These are phyloP conservation scores for bread wheat (Triticum aestivum) DNA, from an alignment of 176 grass and related monocot species.

Conservation along the genomic window DNA sequence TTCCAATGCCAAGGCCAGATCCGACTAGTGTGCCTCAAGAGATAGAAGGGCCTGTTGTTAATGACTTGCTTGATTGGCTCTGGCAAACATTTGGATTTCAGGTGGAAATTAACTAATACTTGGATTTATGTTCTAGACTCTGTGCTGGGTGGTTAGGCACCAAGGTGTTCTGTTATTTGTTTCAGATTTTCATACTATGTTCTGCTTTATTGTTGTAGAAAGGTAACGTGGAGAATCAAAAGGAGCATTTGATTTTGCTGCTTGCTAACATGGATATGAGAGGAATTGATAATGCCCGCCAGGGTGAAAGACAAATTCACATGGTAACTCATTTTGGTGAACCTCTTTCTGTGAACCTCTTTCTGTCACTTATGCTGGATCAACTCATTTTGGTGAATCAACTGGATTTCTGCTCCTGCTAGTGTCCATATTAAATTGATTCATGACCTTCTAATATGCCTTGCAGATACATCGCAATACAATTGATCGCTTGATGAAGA, in stretches of 20 bases:
- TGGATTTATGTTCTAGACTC: background rate
- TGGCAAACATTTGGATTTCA: slow-evolving; percentile 87
- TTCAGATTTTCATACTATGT: slow-evolving; percentile 22
- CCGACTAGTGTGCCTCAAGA: slow-evolving; percentile 1
- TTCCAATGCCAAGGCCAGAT: slow-evolving; percentile 51
- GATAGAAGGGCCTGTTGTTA: background rate
- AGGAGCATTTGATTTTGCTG: slow-evolving; percentile 97
- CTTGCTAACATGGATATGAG: slow-evolving; percentile 90
- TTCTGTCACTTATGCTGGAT: slow-evolving; percentile 11
- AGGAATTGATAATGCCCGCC: background rate
- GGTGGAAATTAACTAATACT: slow-evolving; percentile 43
- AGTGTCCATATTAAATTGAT: background rate
- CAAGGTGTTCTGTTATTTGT: background rate
- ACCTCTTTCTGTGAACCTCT: slow-evolving; percentile 5
- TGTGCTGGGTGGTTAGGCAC: background rate
- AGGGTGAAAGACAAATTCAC: slow-evolving; percentile 13
- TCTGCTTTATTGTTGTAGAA: slow-evolving; percentile 55
- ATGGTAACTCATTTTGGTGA: too few relatives aligned
- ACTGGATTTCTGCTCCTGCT: background rate
- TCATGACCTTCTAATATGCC: slow-evolving; percentile 13
- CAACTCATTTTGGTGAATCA: background rate
- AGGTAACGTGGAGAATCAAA: slow-evolving; percentile 96
- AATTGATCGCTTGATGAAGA: slow-evolving; percentile 40
- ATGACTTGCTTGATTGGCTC: slow-evolving; percentile 95
- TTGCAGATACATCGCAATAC: slow-evolving; percentile 55